Evolutionary conservation across 169 alveolate species (phyloP).

Genomic region (Eimeria zaria): DNA sequence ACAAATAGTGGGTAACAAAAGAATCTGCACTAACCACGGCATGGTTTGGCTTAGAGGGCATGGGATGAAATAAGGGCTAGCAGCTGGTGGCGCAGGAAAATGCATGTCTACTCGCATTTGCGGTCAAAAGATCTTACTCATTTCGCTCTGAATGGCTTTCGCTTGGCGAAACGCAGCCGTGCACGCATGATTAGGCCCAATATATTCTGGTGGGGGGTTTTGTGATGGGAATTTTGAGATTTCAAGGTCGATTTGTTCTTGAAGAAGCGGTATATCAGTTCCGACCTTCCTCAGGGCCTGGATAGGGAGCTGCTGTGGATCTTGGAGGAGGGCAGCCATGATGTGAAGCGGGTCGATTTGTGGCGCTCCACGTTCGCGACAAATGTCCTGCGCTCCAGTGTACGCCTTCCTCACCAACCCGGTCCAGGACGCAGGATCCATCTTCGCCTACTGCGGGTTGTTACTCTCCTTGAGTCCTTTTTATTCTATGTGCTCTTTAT

Average conservation of each 20-base stretch:
- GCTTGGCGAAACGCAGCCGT: constrained; percentile 65
- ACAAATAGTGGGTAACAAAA: neutral
- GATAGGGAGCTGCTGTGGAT: constrained; percentile 65
- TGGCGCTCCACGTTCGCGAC: constrained; percentile 52
- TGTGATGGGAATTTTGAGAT: constrained; percentile 72
- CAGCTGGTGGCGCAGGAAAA: neutral
- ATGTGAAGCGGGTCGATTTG: constrained; percentile 74
- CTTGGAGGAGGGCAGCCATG: constrained; percentile 59
- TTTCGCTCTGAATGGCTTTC: constrained; percentile 35
- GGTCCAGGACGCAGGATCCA: constrained; percentile 79
- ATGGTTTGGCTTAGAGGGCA: neutral
- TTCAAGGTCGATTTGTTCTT: constrained; percentile 31
- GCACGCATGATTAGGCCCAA: constrained; percentile 72
- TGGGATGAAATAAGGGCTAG: neutral
- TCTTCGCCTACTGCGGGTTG: neutral
- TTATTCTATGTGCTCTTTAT: neutral
- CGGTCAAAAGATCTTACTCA: constrained; percentile 26
- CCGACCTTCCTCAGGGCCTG: constrained; percentile 59
- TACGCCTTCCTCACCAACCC: constrained; percentile 67
- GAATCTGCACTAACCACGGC: neutral
- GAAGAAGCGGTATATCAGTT: constrained; percentile 20
- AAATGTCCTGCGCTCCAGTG: constrained; percentile 60
- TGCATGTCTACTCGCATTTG: neutral
- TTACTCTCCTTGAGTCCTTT: neutral
- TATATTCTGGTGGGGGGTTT: constrained; percentile 68